Percentiles rank a stretch among this genome's conserved stretches.
These are phyloP conservation scores for Houttuynia cordata DNA, from an alignment of 164 flowering plant genomes.

Conservation along the genomic window DNA sequence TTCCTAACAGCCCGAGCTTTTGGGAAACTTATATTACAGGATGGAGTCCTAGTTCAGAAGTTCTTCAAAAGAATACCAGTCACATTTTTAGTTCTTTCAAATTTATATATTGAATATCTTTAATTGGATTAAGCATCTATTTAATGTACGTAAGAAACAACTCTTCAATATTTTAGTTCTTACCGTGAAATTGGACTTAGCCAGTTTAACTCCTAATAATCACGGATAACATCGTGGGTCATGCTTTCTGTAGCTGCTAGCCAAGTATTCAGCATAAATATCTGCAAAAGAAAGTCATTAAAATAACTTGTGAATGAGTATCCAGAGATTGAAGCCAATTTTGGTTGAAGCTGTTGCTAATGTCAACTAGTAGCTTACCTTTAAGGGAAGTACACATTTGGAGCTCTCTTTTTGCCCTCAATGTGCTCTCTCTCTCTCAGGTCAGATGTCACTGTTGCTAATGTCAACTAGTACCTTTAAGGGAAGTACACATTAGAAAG, in stretches of 20 bases:
- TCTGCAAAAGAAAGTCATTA: constrained; percentile 43
- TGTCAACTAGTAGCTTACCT: constrained; percentile 71
- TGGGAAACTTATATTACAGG: too few species aligned
- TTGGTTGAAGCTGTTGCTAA: constrained; percentile 54
- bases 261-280: constrained; percentile 79
- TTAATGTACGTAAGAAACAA: background rate
- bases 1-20: too few species aligned
- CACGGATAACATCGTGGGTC: constrained; percentile 98
- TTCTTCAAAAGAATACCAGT: too few species aligned
- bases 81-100: too few species aligned
- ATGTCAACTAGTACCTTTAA: too few species aligned
- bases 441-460: constrained; percentile 39
- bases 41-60: too few species aligned
- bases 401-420: constrained; percentile 53
- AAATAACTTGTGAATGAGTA: constrained; percentile 7
- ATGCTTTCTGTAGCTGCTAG: constrained; percentile 93
- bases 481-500: too few species aligned
- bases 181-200: constrained; percentile 83
- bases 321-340: constrained; percentile 58
- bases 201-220: constrained; percentile 81
- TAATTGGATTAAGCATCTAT: too few species aligned
- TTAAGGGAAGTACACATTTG: constrained; percentile 55
- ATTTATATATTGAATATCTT: too few species aligned
- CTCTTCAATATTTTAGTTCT: constrained; percentile 2
- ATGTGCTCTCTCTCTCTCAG: constrained; percentile 62